These are phyloP conservation scores for Monilinia fructicola DNA, from an alignment of 2,329 filamentous ascomycete species.

Conservation along the genomic window DNA sequence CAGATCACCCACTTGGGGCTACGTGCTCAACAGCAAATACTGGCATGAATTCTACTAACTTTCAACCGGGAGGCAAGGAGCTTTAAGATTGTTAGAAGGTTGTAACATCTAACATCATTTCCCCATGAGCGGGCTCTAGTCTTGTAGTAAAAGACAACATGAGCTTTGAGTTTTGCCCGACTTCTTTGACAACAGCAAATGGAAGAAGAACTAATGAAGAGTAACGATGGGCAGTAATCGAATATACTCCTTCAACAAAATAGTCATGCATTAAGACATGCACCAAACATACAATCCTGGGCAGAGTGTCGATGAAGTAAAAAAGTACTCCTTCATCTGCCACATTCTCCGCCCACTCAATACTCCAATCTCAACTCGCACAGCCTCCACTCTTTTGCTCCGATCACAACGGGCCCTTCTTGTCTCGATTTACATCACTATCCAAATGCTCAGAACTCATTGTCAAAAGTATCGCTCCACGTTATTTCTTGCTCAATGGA, in stretches of 20 bases:
- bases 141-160: neutral
- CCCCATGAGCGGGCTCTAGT: neutral
- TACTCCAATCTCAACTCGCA: neutral
- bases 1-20: conserved; percentile 1
- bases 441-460: neutral
- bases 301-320: neutral
- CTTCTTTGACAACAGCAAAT: neutral
- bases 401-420: neutral
- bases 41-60: fast-evolving
- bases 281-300: neutral
- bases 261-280: neutral
- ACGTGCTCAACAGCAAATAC: neutral
- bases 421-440: neutral
- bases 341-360: neutral
- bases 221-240: neutral
- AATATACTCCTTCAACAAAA: neutral
- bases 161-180: neutral
- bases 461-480: neutral
- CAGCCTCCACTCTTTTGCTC: neutral
- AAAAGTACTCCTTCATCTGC: neutral
- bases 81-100: too few relatives aligned
- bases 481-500: neutral
- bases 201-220: neutral
- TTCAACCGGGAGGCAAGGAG: too few relatives aligned
- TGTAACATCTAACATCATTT: neutral